Conservation (phyloP, 345 rosid species). For the Eucalyptus cloeziana region DNA sequence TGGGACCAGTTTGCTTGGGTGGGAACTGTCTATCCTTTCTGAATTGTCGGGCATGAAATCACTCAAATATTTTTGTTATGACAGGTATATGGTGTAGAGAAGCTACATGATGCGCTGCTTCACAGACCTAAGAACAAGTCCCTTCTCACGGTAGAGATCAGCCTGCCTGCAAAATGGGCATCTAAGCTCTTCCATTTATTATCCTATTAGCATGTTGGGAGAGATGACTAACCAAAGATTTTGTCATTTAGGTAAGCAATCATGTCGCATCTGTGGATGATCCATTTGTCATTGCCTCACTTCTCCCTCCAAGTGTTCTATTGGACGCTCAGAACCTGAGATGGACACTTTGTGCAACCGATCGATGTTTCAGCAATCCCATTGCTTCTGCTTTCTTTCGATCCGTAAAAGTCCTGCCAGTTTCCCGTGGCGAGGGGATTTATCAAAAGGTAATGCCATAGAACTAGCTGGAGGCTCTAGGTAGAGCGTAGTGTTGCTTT, state of each 20-base stretch:
- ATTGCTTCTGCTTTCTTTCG: slow-evolving; percentile 78
- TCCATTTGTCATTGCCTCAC: slow-evolving; percentile 83
- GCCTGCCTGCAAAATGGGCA: background rate
- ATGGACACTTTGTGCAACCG: slow-evolving; percentile 97
- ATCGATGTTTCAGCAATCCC: slow-evolving; percentile 85
- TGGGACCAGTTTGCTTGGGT: background rate
- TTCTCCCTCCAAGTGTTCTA: slow-evolving; percentile 77
- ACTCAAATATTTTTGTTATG: background rate
- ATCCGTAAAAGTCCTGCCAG: slow-evolving; percentile 86
- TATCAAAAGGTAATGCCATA: slow-evolving; percentile 71
- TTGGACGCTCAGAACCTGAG: slow-evolving; percentile 77
- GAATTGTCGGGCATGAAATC: background rate
- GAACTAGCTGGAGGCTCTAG: background rate
- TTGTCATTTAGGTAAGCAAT: slow-evolving; percentile 67
- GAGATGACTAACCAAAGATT: background rate
- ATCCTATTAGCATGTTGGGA: background rate
- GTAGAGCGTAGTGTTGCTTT: background rate
- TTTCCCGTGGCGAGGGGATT: slow-evolving; percentile 90
- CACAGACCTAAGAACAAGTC: slow-evolving; percentile 65
- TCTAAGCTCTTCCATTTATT: background rate
- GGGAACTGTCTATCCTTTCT: background rate
- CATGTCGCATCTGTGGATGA: slow-evolving; percentile 97
- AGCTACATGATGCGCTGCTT: slow-evolving; percentile 78
- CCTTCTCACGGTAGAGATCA: slow-evolving; percentile 62
- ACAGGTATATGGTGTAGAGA: slow-evolving; percentile 92